These are phyloP conservation scores for Gentiana macrophylla DNA, from an alignment of 257 asterid genomes.

Conservation along the genomic window DNA sequence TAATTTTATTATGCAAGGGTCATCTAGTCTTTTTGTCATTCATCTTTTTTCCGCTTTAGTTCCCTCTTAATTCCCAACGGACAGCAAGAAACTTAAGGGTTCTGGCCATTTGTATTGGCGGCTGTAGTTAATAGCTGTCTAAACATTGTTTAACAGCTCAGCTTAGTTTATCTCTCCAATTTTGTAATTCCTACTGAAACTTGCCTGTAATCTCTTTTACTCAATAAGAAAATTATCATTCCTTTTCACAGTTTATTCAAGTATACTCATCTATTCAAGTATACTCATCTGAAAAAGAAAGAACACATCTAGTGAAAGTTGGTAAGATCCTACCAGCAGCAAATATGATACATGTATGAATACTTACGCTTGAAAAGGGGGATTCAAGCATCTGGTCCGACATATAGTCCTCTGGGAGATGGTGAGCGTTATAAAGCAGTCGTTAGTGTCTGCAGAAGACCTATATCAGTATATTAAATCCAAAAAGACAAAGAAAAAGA, in stretches of 20 bases:
- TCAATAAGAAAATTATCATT: neutral
- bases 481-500: neutral
- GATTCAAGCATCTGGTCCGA: constrained; percentile 30
- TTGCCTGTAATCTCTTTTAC: neutral
- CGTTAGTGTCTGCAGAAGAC: constrained; percentile 31
- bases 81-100: too few relatives aligned
- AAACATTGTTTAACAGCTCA: too few relatives aligned
- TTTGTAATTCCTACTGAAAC: neutral
- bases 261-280: neutral
- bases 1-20: too few relatives aligned
- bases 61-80: too few relatives aligned
- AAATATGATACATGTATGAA: neutral
- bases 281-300: neutral
- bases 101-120: too few relatives aligned
- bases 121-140: too few relatives aligned
- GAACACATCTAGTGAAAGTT: neutral
- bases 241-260: too few relatives aligned
- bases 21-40: too few relatives aligned
- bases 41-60: too few relatives aligned
- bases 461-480: neutral
- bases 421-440: constrained; percentile 23
- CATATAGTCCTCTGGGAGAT: constrained; percentile 43
- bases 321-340: neutral
- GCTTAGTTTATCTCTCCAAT: neutral
- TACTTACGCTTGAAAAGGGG: constrained; percentile 43